Base-by-base conservation (phyloP, 768 basidiomycete species). In the Rhodotorula toruloides region DNA sequence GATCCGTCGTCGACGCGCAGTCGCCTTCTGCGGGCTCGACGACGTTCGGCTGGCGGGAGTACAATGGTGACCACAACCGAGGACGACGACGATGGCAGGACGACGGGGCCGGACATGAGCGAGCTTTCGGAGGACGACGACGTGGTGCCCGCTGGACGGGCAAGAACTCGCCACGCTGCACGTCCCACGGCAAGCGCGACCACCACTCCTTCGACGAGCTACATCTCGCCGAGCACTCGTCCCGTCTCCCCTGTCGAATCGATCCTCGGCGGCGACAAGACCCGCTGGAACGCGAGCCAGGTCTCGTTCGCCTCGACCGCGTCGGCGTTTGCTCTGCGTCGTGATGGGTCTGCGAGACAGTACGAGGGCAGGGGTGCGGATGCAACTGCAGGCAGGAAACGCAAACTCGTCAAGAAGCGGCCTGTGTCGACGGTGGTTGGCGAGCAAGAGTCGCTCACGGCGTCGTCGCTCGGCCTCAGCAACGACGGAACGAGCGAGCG, bases 291-390 rank as follows among this genome's bases (percentile, higher is more conserved):
- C 49, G n/a, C 21, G 5, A 57, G 54, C 14, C 54, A 61, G 47
- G 63, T 64, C 49, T 64, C 63, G 49, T 69, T 69, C 39, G 68
- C 63, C 2, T 57, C 54, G 3, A 39, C 68, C 5, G 49, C 63
- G 4, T 61, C 58, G 13, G 54, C 68, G n/a, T 52, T 57, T 21
- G 54, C 34, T 6, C 54, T 58, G 17, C 47, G 39, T 1, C n/a
- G n/a, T n/a, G n/a, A n/a, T n/a, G 9, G n/a, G 13, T 13, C 25
- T 3, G 4, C 37, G 37, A 6, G 31, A 48, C 8, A 14, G 47
- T 12, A 6, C 36, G 34, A 46, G 2, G 58, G 52, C 8, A 16
- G 49, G 1, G n/a, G 21, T 7, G 42, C 42, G 5, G 50, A 27
- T 34, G 54, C 54, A 3, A 25, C 44, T 21, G 49, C 54, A 12